Evolutionary conservation across 75 land plant species (phyloP).

Genomic region (Selaginella tamariscina): DNA sequence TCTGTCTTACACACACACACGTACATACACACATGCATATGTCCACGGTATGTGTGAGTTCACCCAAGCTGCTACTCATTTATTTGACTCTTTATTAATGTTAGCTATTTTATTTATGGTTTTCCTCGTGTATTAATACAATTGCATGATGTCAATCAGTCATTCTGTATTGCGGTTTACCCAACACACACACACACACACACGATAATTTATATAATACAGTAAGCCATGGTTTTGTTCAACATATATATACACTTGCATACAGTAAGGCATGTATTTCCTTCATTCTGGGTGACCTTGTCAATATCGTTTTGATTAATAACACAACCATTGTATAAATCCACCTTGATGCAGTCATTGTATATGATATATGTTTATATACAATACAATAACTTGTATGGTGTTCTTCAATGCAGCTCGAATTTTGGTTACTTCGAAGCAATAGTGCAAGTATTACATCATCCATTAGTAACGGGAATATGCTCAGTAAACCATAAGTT

Average conservation of each 20-base stretch:
- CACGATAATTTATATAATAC: too few relatives aligned
- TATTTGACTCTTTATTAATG: too few relatives aligned
- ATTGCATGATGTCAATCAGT: too few relatives aligned
- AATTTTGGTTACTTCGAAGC: constrained; percentile 77
- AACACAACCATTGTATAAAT: constrained; percentile 13
- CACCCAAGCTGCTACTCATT: too few relatives aligned
- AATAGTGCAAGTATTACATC: constrained; percentile 45
- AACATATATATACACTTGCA: not conserved
- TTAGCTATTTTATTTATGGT: too few relatives aligned
- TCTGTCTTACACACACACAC: too few relatives aligned
- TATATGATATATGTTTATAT: not conserved
- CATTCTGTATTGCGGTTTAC: too few relatives aligned
- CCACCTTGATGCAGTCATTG: not conserved
- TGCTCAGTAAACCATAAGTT: constrained; percentile 60
- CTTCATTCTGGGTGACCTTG: not conserved
- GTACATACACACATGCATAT: too few relatives aligned
- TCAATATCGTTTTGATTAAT: not conserved
- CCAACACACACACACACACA: too few relatives aligned
- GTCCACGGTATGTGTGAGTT: too few relatives aligned
- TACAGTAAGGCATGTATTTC: not conserved
- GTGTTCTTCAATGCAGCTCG: constrained; percentile 36
- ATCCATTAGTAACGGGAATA: constrained; percentile 48
- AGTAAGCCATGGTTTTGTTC: too few relatives aligned
- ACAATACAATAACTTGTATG: not conserved
- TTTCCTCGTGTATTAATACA: too few relatives aligned